Evolutionary conservation across 768 basidiomycete genomes (phyloP), one percentile per base, ranked within the genome.

Genomic region (Boletus reticuloceps): DNA sequence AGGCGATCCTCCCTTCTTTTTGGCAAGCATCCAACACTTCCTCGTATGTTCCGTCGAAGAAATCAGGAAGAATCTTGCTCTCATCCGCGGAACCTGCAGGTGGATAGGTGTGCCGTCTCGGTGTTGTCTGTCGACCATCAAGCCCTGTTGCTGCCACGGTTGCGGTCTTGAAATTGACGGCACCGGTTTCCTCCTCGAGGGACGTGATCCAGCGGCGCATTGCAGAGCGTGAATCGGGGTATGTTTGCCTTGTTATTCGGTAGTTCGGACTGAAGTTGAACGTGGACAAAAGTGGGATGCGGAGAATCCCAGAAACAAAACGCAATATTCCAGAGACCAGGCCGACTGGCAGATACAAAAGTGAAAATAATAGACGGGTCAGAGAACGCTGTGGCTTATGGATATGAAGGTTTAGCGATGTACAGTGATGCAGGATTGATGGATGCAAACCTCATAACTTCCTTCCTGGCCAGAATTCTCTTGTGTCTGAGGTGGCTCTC

Each of bases 121-220:
- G 63, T 6, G 74, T 76, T 2, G 83, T 82, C 5, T 84, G 81
- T 9, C 70, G 72, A 12, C 59, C 70, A 1, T 77, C 77, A 9
- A 76, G 68, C 17, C 72, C 71, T n/a, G 73, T 64, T 16, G 73
- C 69, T 16, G 75, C 66, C 19, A 70, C 63, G 8, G 73, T 71
- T 12, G 66, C 58, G 11, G 72, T 68, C 46, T 79, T 79, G 42
- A 86, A 74, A 52, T 77, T 83, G 16, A 85, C 72, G 0, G 89
- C 90, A 6, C 91, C 91, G 0, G 91, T 92, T 67, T 91, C 89
- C 55, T 93, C 90, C 68, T 95, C 91, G 6, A 94, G 77, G 31
- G 86, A 82, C 20, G 85, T 79, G 17, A 95, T 77, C 88, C 90
- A 93, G 27, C 85, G 77, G 58, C 91, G 91, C 0, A 83, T 79